phyloP scores from a whole-genome alignment of 2,329 filamentous ascomycete genomes.

The Penicillium sp. region DNA sequence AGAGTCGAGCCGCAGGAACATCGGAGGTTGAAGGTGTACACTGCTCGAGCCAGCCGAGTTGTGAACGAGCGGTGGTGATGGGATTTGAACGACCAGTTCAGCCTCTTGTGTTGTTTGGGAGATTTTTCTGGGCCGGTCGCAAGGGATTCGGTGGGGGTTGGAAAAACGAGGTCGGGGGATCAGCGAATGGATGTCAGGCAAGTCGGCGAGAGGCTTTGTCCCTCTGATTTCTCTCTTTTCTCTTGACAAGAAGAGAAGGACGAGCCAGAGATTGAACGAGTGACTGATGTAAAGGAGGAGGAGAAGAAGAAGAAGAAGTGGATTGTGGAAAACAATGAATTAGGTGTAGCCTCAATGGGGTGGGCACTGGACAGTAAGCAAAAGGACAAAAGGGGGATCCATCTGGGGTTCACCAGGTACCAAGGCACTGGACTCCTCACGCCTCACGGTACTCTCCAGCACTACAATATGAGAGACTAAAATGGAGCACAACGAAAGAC shows the following conservation, averaged over 20 bases:
- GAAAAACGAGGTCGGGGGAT: background rate
- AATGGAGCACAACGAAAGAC: background rate
- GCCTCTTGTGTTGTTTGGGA: background rate
- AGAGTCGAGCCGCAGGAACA: conserved; percentile 3
- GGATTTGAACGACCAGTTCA: background rate
- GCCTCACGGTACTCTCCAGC: background rate
- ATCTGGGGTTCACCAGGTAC: conserved; percentile 7
- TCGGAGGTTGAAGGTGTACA: conserved; percentile 5
- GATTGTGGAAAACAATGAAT: conserved; percentile 1
- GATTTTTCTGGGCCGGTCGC: background rate
- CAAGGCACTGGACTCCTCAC: background rate
- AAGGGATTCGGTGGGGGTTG: background rate
- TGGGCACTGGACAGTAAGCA: background rate
- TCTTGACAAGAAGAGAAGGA: background rate
- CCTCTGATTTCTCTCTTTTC: background rate
- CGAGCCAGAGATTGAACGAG: conserved; percentile 8
- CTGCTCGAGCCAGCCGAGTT: conserved; percentile 13
- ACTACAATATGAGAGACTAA: too few relatives aligned
- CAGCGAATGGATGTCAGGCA: background rate
- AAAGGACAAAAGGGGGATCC: conserved; percentile 5
- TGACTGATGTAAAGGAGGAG: background rate
- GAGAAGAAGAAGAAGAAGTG: background rate
- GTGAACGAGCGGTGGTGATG: background rate
- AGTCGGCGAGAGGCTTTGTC: background rate
- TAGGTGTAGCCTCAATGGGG: background rate